A percentile compares a stretch with the other conserved stretches of the same genome.
These are phyloP conservation scores for Xylariaceae sp. DNA, from an alignment of 2,329 filamentous ascomycete genomes.

Conservation along the genomic window DNA sequence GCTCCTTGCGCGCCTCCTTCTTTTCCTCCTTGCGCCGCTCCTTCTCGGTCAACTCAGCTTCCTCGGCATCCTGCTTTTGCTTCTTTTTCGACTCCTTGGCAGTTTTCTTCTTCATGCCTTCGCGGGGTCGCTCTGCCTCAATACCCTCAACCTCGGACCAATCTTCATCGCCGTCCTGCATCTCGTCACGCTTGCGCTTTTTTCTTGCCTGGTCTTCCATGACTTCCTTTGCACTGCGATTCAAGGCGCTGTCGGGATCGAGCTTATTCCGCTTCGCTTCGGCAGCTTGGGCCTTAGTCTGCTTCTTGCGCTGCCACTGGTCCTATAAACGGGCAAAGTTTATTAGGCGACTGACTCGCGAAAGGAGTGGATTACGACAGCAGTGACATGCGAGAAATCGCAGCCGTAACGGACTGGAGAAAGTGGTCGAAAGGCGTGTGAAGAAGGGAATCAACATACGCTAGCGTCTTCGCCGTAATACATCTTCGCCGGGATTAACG, in stretches of 20 bases:
- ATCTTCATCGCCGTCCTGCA: constrained; percentile 42
- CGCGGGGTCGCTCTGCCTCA: constrained; percentile 55
- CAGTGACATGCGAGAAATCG: neutral
- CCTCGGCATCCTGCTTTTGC: constrained; percentile 45
- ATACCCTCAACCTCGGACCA: constrained; percentile 46
- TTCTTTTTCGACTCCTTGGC: constrained; percentile 41
- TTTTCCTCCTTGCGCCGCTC: constrained; percentile 45
- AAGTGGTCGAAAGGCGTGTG: neutral
- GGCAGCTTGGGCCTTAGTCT: constrained; percentile 82
- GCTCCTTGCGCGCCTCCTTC: constrained; percentile 43
- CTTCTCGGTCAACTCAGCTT: constrained; percentile 37
- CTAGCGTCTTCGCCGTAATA: constrained; percentile 84
- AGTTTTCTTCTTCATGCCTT: constrained; percentile 54
- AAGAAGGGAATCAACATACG: constrained; percentile 46
- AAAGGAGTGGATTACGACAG: neutral
- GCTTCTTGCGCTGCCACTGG: constrained; percentile 93
- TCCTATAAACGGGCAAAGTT: constrained; percentile 49
- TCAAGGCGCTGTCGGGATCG: constrained; percentile 77
- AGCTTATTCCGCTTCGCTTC: constrained; percentile 83
- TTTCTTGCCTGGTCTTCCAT: constrained; percentile 74
- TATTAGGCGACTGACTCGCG: constrained; percentile 17
- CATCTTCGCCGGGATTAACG: constrained; percentile 81
- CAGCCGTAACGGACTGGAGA: neutral
- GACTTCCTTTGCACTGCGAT: constrained; percentile 82
- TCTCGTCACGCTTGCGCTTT: constrained; percentile 64